Evolutionary conservation across 306 rosid genomes (phyloP).

Genomic region (Alnus glutinosa): DNA sequence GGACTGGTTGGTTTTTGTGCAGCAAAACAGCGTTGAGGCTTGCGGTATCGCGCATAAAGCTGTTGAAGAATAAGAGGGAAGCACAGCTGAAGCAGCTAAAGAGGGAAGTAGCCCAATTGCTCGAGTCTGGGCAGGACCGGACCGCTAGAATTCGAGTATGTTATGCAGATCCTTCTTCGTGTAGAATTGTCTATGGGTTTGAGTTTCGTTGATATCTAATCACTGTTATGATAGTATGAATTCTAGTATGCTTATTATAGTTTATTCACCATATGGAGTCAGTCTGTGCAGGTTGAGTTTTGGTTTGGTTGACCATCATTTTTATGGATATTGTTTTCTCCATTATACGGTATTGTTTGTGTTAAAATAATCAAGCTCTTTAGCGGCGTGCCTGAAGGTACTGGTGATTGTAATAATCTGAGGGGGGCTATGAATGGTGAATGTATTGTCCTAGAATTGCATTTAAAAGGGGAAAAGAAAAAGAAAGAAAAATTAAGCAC

Average conservation of each 20-base stretch:
- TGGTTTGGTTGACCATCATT: background rate
- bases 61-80: constrained; percentile 82
- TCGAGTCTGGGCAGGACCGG: constrained; percentile 75
- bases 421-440: background rate
- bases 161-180: constrained; percentile 10
- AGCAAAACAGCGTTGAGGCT: constrained; percentile 91
- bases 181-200: background rate
- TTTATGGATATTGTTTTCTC: background rate
- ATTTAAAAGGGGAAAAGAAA: background rate
- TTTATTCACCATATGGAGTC: background rate
- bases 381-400: background rate
- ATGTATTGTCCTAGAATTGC: background rate
- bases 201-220: background rate
- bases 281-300: background rate
- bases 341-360: background rate
- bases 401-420: background rate
- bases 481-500: background rate
- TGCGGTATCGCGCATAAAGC: constrained; percentile 78
- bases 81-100: constrained; percentile 64
- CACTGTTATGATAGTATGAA: background rate
- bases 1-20: constrained; percentile 32
- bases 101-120: constrained; percentile 82
- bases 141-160: constrained; percentile 83
- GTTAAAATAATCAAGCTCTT: background rate
- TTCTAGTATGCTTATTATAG: background rate